Conservation (phyloP, 768 basidiomycete genomes). For the Tricholoma bakamatsutake region DNA sequence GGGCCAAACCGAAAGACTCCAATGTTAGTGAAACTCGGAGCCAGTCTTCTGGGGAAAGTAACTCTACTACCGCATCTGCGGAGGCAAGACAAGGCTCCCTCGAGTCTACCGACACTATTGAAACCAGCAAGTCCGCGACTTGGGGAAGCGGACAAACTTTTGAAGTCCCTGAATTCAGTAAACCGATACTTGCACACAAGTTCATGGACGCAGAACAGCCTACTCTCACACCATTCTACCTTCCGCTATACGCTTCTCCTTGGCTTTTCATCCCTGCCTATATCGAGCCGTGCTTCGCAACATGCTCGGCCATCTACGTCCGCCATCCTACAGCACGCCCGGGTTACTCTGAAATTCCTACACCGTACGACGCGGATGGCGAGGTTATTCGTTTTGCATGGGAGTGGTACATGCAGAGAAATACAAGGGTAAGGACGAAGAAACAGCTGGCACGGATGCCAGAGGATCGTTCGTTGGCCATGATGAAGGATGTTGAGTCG, state of each 20-base stretch:
- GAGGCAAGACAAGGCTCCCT: background rate
- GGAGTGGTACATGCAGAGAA: constrained; percentile 86
- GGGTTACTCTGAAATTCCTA: constrained; percentile 91
- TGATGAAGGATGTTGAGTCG: constrained; percentile 25
- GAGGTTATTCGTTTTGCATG: constrained; percentile 88
- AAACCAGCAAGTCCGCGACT: background rate
- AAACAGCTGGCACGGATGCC: constrained; percentile 58
- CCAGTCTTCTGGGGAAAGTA: background rate
- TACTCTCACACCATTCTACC: constrained; percentile 68
- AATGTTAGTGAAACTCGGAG: background rate
- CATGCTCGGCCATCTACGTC: constrained; percentile 89
- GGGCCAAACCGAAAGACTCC: background rate
- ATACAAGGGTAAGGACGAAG: constrained; percentile 63
- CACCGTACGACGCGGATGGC: constrained; percentile 94
- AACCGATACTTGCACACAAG: constrained; percentile 2
- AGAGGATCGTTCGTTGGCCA: constrained; percentile 49
- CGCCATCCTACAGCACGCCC: constrained; percentile 97
- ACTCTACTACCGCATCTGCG: background rate
- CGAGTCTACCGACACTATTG: background rate
- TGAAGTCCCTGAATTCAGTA: background rate
- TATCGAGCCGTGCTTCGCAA: constrained; percentile 75
- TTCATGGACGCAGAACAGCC: constrained; percentile 6
- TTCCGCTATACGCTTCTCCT: constrained; percentile 84
- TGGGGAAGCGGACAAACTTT: background rate
- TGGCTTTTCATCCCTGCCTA: constrained; percentile 93